Percentiles rank a stretch among this genome's conserved stretches.
Conservation (phyloP, 495 filamentous ascomycete genomes). For the Penicillium longicatenatum region DNA sequence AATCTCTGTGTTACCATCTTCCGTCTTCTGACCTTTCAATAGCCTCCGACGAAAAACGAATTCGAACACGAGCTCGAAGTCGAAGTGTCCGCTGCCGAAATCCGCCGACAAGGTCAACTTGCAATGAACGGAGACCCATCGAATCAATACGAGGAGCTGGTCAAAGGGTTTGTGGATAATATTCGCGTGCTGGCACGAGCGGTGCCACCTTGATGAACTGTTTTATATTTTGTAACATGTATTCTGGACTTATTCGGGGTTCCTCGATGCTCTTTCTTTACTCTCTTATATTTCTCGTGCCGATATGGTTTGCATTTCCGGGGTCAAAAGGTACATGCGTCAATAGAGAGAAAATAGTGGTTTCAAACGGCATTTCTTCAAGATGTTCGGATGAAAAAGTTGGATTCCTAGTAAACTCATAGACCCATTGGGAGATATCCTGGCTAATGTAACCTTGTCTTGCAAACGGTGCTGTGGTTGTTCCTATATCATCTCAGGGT, state of each 20-base stretch:
- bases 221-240: slow-evolving; percentile 26
- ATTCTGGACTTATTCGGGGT: slow-evolving; percentile 17
- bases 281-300: slow-evolving; percentile 7
- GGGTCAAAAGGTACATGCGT: neutral
- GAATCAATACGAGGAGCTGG: slow-evolving; percentile 70
- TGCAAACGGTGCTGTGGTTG: too few relatives aligned
- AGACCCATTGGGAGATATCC: neutral
- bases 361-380: neutral
- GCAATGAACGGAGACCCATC: slow-evolving; percentile 54
- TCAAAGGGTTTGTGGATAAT: slow-evolving; percentile 85
- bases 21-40: slow-evolving; percentile 25
- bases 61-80: slow-evolving; percentile 91
- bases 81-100: slow-evolving; percentile 67
- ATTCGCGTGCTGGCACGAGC: slow-evolving; percentile 66
- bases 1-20: slow-evolving; percentile 2
- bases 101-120: slow-evolving; percentile 69
- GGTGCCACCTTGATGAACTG: slow-evolving; percentile 37
- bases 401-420: neutral
- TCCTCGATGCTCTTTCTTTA: slow-evolving; percentile 5
- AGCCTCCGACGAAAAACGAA: slow-evolving; percentile 47
- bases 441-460: neutral
- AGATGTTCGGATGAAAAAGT: neutral
- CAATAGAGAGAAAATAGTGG: slow-evolving; percentile 8
- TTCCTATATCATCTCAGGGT: too few relatives aligned
- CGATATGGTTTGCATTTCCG: slow-evolving; percentile 15